A percentile compares a stretch with the other conserved stretches of the same genome.
Conservation (phyloP, 2,329 filamentous ascomycete genomes). For the Talaromyces atroroseus region DNA sequence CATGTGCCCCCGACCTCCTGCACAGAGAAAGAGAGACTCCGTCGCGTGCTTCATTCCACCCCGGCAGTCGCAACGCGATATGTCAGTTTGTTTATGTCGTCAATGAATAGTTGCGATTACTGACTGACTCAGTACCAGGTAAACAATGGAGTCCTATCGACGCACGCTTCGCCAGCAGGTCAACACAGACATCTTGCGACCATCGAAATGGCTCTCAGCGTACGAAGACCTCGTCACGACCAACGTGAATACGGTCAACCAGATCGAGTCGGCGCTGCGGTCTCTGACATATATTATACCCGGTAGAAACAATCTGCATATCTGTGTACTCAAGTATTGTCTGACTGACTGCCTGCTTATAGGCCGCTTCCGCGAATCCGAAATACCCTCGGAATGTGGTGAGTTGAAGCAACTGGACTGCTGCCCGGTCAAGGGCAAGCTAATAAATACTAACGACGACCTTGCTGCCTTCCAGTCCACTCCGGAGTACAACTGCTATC, state of each 20-base stretch:
- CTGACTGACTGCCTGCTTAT: neutral
- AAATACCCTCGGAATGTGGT: slow-evolving; percentile 87
- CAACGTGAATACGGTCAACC: slow-evolving; percentile 87
- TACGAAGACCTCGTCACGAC: slow-evolving; percentile 79
- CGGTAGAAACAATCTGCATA: slow-evolving; percentile 38
- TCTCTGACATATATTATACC: slow-evolving; percentile 95
- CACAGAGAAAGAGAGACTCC: too few relatives aligned
- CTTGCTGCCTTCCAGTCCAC: slow-evolving; percentile 52
- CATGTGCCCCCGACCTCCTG: neutral
- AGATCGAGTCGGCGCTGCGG: slow-evolving; percentile 88
- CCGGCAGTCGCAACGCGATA: neutral
- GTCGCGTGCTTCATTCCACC: too few relatives aligned
- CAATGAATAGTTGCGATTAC: too few relatives aligned
- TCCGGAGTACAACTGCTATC: slow-evolving; percentile 85
- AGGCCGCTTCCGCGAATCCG: slow-evolving; percentile 62
- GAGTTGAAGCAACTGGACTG: slow-evolving; percentile 23
- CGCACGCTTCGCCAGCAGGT: slow-evolving; percentile 23
- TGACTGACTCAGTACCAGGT: too few relatives aligned
- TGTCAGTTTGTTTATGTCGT: neutral
- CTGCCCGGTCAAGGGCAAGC: too few relatives aligned
- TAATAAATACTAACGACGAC: neutral
- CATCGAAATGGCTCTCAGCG: slow-evolving; percentile 35
- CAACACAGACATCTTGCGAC: slow-evolving; percentile 27
- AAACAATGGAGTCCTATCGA: slow-evolving; percentile 28
- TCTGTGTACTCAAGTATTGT: neutral